Evolutionary conservation across 2,329 filamentous ascomycete genomes (phyloP).

Genomic region (Clonostachys rhizophaga): DNA sequence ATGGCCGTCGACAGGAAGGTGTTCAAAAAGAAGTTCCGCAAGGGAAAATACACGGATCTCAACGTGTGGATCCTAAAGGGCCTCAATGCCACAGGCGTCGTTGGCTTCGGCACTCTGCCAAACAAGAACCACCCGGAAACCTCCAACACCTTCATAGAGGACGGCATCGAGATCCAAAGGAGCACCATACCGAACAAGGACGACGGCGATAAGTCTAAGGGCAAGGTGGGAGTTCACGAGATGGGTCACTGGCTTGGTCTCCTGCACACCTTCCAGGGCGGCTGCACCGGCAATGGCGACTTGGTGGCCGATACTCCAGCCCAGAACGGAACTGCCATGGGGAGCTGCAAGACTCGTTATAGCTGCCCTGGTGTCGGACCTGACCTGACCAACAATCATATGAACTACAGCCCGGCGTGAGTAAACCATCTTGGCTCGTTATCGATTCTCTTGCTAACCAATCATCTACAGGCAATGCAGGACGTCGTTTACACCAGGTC

Average conservation of each 20-base stretch:
- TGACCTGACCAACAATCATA: too few species aligned
- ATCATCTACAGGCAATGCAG: too few species aligned
- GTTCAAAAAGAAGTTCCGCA: conserved; percentile 32
- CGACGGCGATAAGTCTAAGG: conserved; percentile 11
- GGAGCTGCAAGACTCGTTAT: conserved; percentile 8
- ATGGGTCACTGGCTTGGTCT: conserved; percentile 44
- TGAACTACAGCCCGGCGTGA: too few species aligned
- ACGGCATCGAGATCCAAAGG: conserved; percentile 31
- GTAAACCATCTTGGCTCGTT: too few species aligned
- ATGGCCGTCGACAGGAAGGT: conserved; percentile 21
- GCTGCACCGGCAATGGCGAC: conserved; percentile 28
- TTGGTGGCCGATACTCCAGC: conserved; percentile 33
- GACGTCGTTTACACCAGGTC: too few species aligned
- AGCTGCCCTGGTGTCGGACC: too few species aligned
- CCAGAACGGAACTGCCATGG: conserved; percentile 12
- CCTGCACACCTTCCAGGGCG: conserved; percentile 40
- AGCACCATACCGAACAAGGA: conserved; percentile 28
- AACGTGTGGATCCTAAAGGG: conserved; percentile 38
- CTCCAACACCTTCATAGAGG: conserved; percentile 25
- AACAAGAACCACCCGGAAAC: conserved; percentile 13
- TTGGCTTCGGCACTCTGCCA: conserved; percentile 44
- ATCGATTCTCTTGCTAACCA: too few species aligned
- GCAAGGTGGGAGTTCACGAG: conserved; percentile 30
- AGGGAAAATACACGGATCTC: conserved; percentile 32
- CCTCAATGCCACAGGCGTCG: conserved; percentile 17